Evolutionary conservation across 208 protist species (phyloP).

Genomic region (Leishmania guyanensis): DNA sequence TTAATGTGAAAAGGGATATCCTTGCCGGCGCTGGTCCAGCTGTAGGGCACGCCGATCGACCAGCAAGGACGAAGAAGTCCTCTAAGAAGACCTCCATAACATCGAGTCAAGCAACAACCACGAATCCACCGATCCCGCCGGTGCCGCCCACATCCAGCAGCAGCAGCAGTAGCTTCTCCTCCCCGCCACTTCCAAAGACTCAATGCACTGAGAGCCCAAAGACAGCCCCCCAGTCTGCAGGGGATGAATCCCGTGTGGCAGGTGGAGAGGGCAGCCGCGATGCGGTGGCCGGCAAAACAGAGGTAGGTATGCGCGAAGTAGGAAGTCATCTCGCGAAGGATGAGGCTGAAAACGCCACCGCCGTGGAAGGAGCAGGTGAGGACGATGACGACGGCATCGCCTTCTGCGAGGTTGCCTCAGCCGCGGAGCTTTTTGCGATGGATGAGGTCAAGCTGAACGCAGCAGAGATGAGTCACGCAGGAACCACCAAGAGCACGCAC

Average conservation of each 20-base stretch:
- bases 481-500: not conserved
- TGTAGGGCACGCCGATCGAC: not conserved
- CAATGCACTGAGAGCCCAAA: not conserved
- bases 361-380: not conserved
- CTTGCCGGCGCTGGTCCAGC: not conserved
- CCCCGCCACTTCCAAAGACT: not conserved
- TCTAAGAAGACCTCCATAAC: not conserved
- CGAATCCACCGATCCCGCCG: not conserved
- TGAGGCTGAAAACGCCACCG: not conserved
- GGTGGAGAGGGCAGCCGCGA: not conserved
- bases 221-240: not conserved
- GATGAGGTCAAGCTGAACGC: not conserved
- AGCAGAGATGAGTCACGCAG: not conserved
- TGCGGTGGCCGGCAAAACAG: not conserved
- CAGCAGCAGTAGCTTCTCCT: not conserved
- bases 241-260: not conserved
- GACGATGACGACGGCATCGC: constrained; percentile 22
- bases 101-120: not conserved
- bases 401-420: constrained; percentile 20
- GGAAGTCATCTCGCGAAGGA: not conserved
- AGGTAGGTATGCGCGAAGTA: not conserved
- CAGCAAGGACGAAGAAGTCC: not conserved
- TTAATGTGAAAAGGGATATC: not conserved
- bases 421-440: constrained; percentile 18
- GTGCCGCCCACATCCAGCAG: not conserved